These are phyloP conservation scores for Russula compacta DNA, from an alignment of 768 basidiomycete species.

Conservation along the genomic window DNA sequence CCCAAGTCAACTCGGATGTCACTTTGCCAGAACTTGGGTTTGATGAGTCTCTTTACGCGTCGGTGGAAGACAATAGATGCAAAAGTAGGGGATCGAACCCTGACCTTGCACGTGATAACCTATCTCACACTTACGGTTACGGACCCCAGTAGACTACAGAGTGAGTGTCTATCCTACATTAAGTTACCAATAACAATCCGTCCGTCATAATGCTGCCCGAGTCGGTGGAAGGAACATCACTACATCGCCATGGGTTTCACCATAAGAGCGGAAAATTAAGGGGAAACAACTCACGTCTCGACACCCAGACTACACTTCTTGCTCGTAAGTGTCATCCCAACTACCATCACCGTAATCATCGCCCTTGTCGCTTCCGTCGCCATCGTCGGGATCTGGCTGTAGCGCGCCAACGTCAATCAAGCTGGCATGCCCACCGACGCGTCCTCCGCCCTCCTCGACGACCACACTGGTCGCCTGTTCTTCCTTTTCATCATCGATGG, in stretches of 20 bases:
- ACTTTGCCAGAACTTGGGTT: too few species aligned
- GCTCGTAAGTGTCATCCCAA: conserved; percentile 56
- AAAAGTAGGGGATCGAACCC: conserved; percentile 41
- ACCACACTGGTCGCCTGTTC: conserved; percentile 32
- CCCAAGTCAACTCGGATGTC: too few species aligned
- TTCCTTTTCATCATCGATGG: conserved; percentile 40
- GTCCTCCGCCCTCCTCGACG: conserved; percentile 33
- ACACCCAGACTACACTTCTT: conserved; percentile 42
- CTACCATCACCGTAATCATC: conserved; percentile 26
- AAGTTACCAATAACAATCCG: neutral
- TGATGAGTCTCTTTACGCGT: too few species aligned
- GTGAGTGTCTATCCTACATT: neutral
- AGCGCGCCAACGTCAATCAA: conserved; percentile 7
- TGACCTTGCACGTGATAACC: conserved; percentile 30
- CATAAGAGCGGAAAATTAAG: neutral
- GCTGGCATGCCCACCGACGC: conserved; percentile 21
- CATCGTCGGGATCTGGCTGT: conserved; percentile 23
- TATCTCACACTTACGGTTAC: neutral
- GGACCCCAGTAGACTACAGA: conserved; percentile 11
- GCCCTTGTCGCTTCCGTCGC: conserved; percentile 32
- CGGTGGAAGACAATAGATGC: too few species aligned
- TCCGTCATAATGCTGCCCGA: neutral
- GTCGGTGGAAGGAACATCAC: neutral
- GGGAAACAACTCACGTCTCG: neutral
- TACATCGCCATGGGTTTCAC: neutral